A percentile compares a stretch with the other conserved stretches of the same genome.
These are phyloP conservation scores for Cryphonectria naterciae DNA, from an alignment of 2,329 filamentous ascomycete genomes.

Conservation along the genomic window DNA sequence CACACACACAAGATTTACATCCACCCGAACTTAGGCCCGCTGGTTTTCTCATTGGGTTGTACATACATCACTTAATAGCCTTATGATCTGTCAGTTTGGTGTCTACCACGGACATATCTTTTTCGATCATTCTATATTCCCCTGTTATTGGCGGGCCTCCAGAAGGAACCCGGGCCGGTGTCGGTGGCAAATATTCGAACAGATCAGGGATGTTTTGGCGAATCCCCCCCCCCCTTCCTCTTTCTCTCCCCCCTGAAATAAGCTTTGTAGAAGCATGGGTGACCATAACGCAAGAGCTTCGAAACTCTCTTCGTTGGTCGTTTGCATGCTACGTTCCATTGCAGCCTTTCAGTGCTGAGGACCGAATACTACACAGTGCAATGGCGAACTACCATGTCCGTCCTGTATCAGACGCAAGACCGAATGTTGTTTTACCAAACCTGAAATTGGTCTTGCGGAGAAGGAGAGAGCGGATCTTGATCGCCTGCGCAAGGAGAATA, in stretches of 20 bases:
- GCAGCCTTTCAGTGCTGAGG: background rate
- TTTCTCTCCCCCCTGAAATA: no score
- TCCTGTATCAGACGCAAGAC: constrained; percentile 22
- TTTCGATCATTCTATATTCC: background rate
- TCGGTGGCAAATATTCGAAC: background rate
- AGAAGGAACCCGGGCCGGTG: background rate
- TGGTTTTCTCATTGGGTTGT: no score
- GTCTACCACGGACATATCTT: background rate
- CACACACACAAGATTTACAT: background rate
- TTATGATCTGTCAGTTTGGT: no score
- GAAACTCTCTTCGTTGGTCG: background rate
- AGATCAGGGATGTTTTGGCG: background rate
- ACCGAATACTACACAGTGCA: constrained; percentile 18
- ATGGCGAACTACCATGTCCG: constrained; percentile 23
- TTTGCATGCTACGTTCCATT: background rate
- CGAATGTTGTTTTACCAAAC: constrained; percentile 18
- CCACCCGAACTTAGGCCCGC: background rate
- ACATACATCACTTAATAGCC: background rate
- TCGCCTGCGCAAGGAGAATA: constrained; percentile 13
- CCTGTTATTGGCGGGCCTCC: background rate
- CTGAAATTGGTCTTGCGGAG: background rate
- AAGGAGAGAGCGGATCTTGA: constrained; percentile 13
- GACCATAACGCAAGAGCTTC: background rate
- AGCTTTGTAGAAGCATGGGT: background rate
- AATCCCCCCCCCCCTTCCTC: background rate